Conservation (phyloP, 2,329 filamentous ascomycete genomes). For the Neonectria magnoliae region DNA sequence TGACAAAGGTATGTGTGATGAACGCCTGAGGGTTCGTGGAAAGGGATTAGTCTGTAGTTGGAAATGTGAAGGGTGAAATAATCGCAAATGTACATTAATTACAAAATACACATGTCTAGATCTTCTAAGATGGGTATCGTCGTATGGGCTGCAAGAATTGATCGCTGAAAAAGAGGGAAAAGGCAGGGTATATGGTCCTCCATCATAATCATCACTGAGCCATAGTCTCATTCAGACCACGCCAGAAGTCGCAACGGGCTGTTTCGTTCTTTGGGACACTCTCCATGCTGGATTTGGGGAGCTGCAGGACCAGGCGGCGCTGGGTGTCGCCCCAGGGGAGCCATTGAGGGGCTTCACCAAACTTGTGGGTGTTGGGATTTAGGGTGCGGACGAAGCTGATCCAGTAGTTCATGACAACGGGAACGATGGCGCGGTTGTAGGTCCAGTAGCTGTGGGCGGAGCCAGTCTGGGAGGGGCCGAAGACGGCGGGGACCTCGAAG, state of each 20-base stretch:
- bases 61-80: not conserved
- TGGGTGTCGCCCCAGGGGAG: conserved; percentile 48
- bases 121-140: conserved; percentile 33
- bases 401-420: conserved; percentile 60
- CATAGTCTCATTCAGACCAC: conserved; percentile 45
- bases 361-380: conserved; percentile 54
- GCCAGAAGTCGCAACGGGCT: conserved; percentile 55
- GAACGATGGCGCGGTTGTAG: conserved; percentile 57
- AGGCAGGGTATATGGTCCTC: conserved; percentile 3
- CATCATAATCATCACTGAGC: conserved; percentile 35
- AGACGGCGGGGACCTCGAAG: conserved; percentile 59
- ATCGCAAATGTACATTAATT: not conserved
- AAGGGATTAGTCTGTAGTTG: not conserved
- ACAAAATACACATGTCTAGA: not conserved
- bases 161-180: not conserved
- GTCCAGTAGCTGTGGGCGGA: conserved; percentile 51
- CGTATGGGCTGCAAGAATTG: not conserved
- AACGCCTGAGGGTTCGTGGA: not conserved
- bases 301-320: conserved; percentile 52
- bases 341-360: conserved; percentile 53
- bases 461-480: conserved; percentile 53
- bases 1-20: not conserved
- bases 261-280: conserved; percentile 45
- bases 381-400: conserved; percentile 58
- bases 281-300: conserved; percentile 53